A percentile compares a stretch with the other conserved stretches of the same genome.
These are phyloP conservation scores for Hymenoscyphus fraxineus DNA, from an alignment of 2,329 filamentous ascomycete species.

Conservation along the genomic window DNA sequence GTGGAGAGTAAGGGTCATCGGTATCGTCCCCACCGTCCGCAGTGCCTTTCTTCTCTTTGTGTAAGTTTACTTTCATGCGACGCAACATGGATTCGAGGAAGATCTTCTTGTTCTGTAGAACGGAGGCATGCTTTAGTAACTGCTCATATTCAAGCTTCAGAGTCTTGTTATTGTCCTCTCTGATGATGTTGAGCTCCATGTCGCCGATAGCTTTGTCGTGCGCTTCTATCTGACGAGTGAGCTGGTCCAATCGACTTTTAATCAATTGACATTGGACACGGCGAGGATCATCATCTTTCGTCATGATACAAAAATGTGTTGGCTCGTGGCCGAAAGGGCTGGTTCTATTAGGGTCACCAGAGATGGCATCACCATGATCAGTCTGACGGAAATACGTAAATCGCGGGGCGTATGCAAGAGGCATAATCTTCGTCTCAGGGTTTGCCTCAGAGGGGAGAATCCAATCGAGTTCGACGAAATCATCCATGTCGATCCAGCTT, in stretches of 20 bases:
- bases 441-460: slow-evolving; percentile 86
- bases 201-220: slow-evolving; percentile 73
- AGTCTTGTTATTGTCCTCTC: slow-evolving; percentile 47
- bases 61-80: slow-evolving; percentile 33
- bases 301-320: slow-evolving; percentile 95
- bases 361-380: slow-evolving; percentile 77
- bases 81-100: slow-evolving; percentile 55
- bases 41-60: slow-evolving; percentile 27
- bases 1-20: slow-evolving; percentile 29
- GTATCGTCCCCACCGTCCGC: slow-evolving; percentile 33
- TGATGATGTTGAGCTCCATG: slow-evolving; percentile 64
- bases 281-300: slow-evolving; percentile 80
- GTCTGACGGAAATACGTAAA: slow-evolving; percentile 98
- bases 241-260: slow-evolving; percentile 70
- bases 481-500: slow-evolving; percentile 98
- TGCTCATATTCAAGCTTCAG: slow-evolving; percentile 58
- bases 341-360: slow-evolving; percentile 74
- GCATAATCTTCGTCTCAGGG: slow-evolving; percentile 89
- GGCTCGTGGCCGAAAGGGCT: slow-evolving; percentile 92
- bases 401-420: slow-evolving; percentile 85
- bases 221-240: slow-evolving; percentile 72
- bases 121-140: slow-evolving; percentile 50
- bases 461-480: slow-evolving; percentile 98
- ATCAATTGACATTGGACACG: slow-evolving; percentile 85
- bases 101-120: slow-evolving; percentile 54